Conservation (phyloP, 805 yeast species). For the Myxozyma nipponensis region DNA sequence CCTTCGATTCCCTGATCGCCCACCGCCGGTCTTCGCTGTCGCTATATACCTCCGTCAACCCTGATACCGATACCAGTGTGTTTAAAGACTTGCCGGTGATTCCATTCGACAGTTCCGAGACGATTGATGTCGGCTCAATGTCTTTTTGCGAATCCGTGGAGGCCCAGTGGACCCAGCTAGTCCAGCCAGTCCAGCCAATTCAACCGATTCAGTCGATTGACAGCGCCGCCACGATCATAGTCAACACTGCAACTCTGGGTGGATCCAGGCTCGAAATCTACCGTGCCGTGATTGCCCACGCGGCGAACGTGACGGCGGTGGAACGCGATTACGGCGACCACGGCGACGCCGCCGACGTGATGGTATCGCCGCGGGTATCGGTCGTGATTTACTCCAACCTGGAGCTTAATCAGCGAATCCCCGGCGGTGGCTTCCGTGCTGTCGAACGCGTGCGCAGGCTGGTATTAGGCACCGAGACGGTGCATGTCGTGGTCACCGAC, state of each 20-base stretch:
- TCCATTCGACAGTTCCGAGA: no score
- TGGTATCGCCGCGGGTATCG: slow-evolving; percentile 5
- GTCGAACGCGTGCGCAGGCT: slow-evolving; percentile 1
- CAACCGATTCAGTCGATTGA: no score
- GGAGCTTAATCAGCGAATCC: slow-evolving; percentile 8
- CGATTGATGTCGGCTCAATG: no score
- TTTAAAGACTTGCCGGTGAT: no score
- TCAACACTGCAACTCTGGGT: slow-evolving; percentile 8
- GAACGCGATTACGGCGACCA: slow-evolving; percentile 17
- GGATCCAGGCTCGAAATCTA: slow-evolving; percentile 1
- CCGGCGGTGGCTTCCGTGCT: slow-evolving; percentile 3
- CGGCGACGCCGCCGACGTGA: slow-evolving; percentile 8
- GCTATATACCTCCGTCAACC: no score
- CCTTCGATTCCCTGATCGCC: no score
- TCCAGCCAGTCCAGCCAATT: no score
- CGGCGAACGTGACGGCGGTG: slow-evolving; percentile 5
- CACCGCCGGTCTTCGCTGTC: no score
- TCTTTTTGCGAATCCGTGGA: no score
- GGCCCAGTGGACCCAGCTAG: no score
- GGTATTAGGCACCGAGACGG: not conserved
- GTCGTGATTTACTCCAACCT: slow-evolving; percentile 3
- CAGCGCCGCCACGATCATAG: slow-evolving; percentile 4
- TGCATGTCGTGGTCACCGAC: slow-evolving; percentile 1
- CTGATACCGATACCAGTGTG: no score
- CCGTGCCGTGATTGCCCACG: not conserved